phyloP scores from a whole-genome alignment of 257 asterid species.

The Knoxia roxburghii region DNA sequence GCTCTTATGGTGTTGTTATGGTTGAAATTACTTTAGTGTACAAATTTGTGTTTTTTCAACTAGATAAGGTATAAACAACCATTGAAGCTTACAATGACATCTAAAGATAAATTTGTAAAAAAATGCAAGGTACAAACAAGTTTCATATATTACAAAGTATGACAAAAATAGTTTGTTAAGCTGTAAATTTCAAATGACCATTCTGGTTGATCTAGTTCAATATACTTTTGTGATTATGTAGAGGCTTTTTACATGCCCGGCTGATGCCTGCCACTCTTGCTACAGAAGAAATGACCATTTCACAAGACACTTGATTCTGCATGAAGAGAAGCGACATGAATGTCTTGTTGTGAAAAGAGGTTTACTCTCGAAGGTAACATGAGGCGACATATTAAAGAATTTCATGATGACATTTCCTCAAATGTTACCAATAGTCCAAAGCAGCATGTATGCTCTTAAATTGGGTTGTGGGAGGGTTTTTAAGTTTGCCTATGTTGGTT shows the following conservation, averaged over 20 bases:
- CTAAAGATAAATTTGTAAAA: too few relatives aligned
- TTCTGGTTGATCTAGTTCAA: not conserved
- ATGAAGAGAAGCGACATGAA: slow-evolving; percentile 64
- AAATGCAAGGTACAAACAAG: too few relatives aligned
- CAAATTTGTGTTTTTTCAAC: too few relatives aligned
- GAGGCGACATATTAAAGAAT: slow-evolving; percentile 62
- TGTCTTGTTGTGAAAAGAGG: slow-evolving; percentile 45
- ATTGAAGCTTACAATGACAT: too few relatives aligned
- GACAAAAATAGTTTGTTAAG: too few relatives aligned
- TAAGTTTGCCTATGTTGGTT: too few relatives aligned
- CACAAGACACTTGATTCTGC: slow-evolving; percentile 70
- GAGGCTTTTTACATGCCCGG: slow-evolving; percentile 73
- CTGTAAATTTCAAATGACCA: too few relatives aligned
- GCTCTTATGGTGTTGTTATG: too few relatives aligned
- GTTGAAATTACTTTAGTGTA: too few relatives aligned
- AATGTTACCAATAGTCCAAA: slow-evolving; percentile 27
- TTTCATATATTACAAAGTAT: too few relatives aligned
- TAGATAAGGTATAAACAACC: too few relatives aligned
- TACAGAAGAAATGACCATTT: slow-evolving; percentile 85
- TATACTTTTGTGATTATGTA: slow-evolving; percentile 24
- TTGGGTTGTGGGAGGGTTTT: slow-evolving; percentile 81
- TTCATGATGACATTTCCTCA: slow-evolving; percentile 44
- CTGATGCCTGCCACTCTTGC: slow-evolving; percentile 70
- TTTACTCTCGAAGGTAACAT: slow-evolving; percentile 58
- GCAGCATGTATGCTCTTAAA: slow-evolving; percentile 55